Percentiles rank a stretch among this genome's conserved stretches.
These are phyloP conservation scores for Batkoa obscura DNA, from an alignment of 371 early-diverging fungal genomes.

Conservation along the genomic window DNA sequence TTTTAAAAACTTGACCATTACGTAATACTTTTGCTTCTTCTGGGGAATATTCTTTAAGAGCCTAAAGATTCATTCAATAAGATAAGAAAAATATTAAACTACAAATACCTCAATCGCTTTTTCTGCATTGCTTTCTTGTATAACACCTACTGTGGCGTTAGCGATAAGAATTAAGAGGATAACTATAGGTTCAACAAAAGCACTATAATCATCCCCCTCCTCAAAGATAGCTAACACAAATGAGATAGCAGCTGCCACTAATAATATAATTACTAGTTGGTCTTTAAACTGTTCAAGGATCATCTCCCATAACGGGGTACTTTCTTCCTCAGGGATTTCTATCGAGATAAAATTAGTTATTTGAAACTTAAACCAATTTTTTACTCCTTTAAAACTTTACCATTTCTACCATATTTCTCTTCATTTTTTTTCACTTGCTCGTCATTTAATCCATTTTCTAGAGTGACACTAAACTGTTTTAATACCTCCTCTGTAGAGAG, in stretches of 20 bases:
- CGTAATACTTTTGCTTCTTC: slow-evolving; percentile 85
- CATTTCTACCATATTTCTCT: slow-evolving; percentile 49
- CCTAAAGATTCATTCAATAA: slow-evolving; percentile 17
- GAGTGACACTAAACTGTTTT: slow-evolving; percentile 34
- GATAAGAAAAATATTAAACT: background rate
- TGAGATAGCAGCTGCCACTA: slow-evolving; percentile 78
- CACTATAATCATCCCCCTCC: slow-evolving; percentile 40
- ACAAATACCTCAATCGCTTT: slow-evolving; percentile 78
- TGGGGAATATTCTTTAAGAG: slow-evolving; percentile 83
- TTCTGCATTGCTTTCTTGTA: slow-evolving; percentile 92
- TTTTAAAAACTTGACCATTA: slow-evolving; percentile 38
- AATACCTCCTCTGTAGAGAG: slow-evolving; percentile 45
- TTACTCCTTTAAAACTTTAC: no score
- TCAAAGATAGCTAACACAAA: slow-evolving; percentile 84
- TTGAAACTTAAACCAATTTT: no score
- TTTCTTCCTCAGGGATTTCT: slow-evolving; percentile 64
- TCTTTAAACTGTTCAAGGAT: slow-evolving; percentile 94
- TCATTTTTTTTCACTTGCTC: slow-evolving; percentile 30
- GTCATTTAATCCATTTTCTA: slow-evolving; percentile 30
- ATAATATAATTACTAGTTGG: slow-evolving; percentile 85
- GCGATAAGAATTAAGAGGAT: slow-evolving; percentile 91
- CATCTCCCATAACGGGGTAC: slow-evolving; percentile 78
- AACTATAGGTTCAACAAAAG: slow-evolving; percentile 93
- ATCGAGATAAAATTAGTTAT: slow-evolving; percentile 3
- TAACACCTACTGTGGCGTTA: slow-evolving; percentile 90